Conservation (phyloP, 2,329 filamentous ascomycete genomes). For the Myriosclerotinia scirpicola region DNA sequence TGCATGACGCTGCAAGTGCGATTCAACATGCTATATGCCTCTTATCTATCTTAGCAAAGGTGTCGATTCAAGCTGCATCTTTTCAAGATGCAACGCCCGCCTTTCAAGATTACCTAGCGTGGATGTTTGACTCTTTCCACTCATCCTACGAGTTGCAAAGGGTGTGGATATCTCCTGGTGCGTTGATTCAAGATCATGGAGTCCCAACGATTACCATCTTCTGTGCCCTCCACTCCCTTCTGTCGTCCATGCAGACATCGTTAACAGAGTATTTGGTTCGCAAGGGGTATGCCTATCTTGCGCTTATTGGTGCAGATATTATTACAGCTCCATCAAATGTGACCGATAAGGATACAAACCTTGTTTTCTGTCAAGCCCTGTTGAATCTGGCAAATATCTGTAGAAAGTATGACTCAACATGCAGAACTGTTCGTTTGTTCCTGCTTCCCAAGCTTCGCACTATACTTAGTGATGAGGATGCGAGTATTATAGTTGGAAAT, state of each 20-base stretch:
- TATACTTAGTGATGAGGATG: slow-evolving; percentile 24
- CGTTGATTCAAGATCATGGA: slow-evolving; percentile 23
- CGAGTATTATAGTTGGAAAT: slow-evolving; percentile 24
- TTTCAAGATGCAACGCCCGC: slow-evolving; percentile 36
- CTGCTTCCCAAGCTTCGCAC: slow-evolving; percentile 33
- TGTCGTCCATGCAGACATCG: slow-evolving; percentile 29
- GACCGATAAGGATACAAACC: slow-evolving; percentile 24
- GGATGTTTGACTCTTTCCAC: slow-evolving; percentile 40
- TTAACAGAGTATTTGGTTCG: slow-evolving; percentile 34
- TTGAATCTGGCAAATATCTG: slow-evolving; percentile 35
- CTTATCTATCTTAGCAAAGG: slow-evolving; percentile 36
- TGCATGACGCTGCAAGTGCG: slow-evolving; percentile 30
- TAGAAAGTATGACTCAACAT: slow-evolving; percentile 31
- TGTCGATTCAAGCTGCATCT: slow-evolving; percentile 34
- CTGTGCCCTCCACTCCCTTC: slow-evolving; percentile 31
- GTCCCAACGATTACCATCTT: slow-evolving; percentile 29
- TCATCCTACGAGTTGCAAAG: slow-evolving; percentile 32
- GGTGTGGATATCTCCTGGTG: slow-evolving; percentile 24
- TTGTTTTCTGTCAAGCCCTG: slow-evolving; percentile 31
- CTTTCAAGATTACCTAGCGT: slow-evolving; percentile 40
- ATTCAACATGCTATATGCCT: slow-evolving; percentile 36
- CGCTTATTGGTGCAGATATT: slow-evolving; percentile 35
- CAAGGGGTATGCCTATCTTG: slow-evolving; percentile 38
- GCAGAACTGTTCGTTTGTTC: slow-evolving; percentile 29
- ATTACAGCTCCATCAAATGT: slow-evolving; percentile 29